Evolutionary conservation across 2,329 filamentous ascomycete genomes (phyloP), one percentile per base, ranked within the genome.

Genomic region (Xylogone sp.): DNA sequence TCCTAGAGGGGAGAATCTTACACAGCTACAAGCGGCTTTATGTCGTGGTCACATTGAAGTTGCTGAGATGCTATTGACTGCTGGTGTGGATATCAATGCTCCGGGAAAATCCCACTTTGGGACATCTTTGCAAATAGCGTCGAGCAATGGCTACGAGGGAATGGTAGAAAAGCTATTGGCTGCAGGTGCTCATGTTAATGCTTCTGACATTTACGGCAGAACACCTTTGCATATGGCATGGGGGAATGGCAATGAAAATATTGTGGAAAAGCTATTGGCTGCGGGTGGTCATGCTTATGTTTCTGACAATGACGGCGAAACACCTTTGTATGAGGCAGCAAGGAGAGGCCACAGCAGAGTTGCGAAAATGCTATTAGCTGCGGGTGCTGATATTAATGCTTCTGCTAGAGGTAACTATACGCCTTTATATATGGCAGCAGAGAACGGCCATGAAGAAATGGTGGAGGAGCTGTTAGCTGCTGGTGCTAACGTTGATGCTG

Each of bases 91-190:
- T 21, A 61, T 69, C 19, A 60, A 72, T 48, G 65, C 66, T 53
- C 64, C 60, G 51, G 65, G 60, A 46, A n/a, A n/a, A n/a, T 67
- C 61, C 61, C 67, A 56, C 69, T 69, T 50, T 56, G 66, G 53
- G 64, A 78, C 57, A 64, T 72, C 62, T 56, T 71, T 67, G 62
- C 74, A 59, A 63, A 60, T 58, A 53, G 71, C 65, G 63, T 76
- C 61, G 19, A 51, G 62, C 42, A 10, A 46, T 3, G 65, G 65
- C 13, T 31, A 31, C 13, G 27, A 13, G 27, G 16, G 42, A 7
- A 13, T 12, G 13, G 39, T 43, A 8, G 48, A 20, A 43, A 21
- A 43, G 13, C 12, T 31, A 13, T 6, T 49, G 19, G 12, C 22
- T 47, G 20, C 8, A 10, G 29, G 48, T 6, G 49, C 27, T 10